Evolutionary conservation across 768 basidiomycete genomes (phyloP).

Genomic region (Suillus variegatus): DNA sequence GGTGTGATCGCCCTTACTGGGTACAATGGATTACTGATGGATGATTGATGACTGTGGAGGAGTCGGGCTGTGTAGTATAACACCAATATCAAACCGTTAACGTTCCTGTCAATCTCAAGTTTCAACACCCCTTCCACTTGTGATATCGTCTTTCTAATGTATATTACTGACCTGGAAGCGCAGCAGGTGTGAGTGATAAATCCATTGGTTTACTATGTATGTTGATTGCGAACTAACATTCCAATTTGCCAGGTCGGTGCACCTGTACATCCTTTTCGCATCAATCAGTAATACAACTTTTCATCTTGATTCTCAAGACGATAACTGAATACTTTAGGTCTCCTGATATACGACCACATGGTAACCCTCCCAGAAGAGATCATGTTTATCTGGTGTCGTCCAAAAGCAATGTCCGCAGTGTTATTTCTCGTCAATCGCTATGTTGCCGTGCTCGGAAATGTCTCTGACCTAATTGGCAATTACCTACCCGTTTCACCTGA

Average conservation of each 20-base stretch:
- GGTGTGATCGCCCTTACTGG: neutral
- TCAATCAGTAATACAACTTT: neutral
- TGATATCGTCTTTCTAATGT: neutral
- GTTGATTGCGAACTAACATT: neutral
- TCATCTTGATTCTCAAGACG: neutral
- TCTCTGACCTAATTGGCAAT: constrained; percentile 29
- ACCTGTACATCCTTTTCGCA: neutral
- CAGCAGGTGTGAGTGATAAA: neutral
- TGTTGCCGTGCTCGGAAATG: constrained; percentile 42
- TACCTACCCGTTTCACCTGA: constrained; percentile 19
- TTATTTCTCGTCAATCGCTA: constrained; percentile 56
- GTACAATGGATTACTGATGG: neutral
- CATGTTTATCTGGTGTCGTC: constrained; percentile 46
- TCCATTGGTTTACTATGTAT: neutral
- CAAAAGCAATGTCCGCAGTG: constrained; percentile 38
- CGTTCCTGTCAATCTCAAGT: neutral
- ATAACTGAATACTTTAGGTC: constrained; percentile 14
- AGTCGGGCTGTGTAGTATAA: neutral
- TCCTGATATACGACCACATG: constrained; percentile 32
- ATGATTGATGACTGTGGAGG: neutral
- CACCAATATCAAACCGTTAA: no score
- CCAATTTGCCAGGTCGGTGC: neutral
- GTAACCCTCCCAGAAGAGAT: constrained; percentile 38
- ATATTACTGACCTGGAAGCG: neutral
- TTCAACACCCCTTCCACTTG: neutral